Conservation (phyloP, 495 filamentous ascomycete genomes). For the Xylaria longipes region DNA sequence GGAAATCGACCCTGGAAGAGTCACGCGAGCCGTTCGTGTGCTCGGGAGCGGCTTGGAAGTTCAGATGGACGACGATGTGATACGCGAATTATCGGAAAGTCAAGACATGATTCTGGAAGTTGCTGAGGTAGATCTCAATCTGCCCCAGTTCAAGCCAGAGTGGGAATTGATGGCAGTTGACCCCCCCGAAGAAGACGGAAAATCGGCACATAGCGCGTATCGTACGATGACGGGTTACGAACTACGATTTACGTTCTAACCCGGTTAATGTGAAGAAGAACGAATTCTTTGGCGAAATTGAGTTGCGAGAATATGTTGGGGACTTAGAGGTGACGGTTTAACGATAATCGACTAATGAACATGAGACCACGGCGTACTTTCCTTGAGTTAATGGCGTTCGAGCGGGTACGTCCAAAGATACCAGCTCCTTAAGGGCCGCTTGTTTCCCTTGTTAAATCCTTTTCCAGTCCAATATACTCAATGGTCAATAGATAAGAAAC, state of each 20-base stretch:
- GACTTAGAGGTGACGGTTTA: neutral
- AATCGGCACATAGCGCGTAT: slow-evolving; percentile 43
- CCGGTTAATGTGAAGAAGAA: neutral
- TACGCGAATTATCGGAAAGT: slow-evolving; percentile 85
- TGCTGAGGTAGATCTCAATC: slow-evolving; percentile 43
- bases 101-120: slow-evolving; percentile 79
- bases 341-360: slow-evolving; percentile 13
- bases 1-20: slow-evolving; percentile 71
- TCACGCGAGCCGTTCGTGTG: slow-evolving; percentile 73
- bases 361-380: slow-evolving; percentile 11
- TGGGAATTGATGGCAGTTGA: slow-evolving; percentile 61
- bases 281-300: neutral
- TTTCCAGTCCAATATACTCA: slow-evolving; percentile 1
- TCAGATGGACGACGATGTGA: slow-evolving; percentile 88
- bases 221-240: slow-evolving; percentile 50
- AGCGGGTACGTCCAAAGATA: slow-evolving; percentile 13
- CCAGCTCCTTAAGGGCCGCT: slow-evolving; percentile 5
- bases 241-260: slow-evolving; percentile 56
- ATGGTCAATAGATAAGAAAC: slow-evolving; percentile 19
- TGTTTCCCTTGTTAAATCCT: slow-evolving; percentile 1
- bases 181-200: slow-evolving; percentile 46
- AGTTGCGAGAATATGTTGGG: slow-evolving; percentile 11
- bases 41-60: slow-evolving; percentile 77
- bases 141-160: slow-evolving; percentile 50
- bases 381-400: slow-evolving; percentile 21